Conservation (phyloP, 129 eudicot genomes). For the Tagetes patula region DNA sequence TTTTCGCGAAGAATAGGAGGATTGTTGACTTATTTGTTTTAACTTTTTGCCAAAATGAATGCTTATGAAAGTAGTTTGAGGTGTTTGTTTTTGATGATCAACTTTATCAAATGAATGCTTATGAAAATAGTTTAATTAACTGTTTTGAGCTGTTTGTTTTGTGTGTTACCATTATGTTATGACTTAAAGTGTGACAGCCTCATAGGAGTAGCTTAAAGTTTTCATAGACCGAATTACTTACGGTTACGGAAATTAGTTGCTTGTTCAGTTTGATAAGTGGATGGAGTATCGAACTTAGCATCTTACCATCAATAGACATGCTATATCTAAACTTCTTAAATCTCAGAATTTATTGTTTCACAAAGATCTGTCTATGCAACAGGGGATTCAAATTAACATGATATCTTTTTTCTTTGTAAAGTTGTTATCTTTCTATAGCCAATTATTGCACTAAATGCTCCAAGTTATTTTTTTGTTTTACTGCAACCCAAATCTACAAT, state of each 20-base stretch:
- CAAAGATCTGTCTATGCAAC: neutral
- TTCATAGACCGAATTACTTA: neutral
- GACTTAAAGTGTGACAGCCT: neutral
- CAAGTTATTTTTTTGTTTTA: neutral
- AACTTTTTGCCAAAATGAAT: neutral
- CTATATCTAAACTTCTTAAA: neutral
- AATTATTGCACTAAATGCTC: conserved; percentile 5
- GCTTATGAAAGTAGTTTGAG: neutral
- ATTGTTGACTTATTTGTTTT: neutral
- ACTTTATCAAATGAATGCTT: neutral
- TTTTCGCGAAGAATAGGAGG: neutral
- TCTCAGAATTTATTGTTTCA: neutral
- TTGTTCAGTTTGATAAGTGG: neutral
- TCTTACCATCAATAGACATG: neutral
- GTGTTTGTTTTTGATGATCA: neutral
- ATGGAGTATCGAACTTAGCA: conserved; percentile 9
- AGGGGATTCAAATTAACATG: neutral
- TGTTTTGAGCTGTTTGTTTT: neutral
- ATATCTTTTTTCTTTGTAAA: conserved; percentile 2
- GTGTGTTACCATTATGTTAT: conserved; percentile 19
- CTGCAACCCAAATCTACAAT: neutral
- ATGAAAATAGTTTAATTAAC: too few species aligned
- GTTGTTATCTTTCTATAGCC: neutral
- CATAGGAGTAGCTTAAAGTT: conserved; percentile 1
- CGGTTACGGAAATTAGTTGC: neutral